Conservation (phyloP, 2,329 filamentous ascomycete genomes). For the Zarea fungicola region DNA sequence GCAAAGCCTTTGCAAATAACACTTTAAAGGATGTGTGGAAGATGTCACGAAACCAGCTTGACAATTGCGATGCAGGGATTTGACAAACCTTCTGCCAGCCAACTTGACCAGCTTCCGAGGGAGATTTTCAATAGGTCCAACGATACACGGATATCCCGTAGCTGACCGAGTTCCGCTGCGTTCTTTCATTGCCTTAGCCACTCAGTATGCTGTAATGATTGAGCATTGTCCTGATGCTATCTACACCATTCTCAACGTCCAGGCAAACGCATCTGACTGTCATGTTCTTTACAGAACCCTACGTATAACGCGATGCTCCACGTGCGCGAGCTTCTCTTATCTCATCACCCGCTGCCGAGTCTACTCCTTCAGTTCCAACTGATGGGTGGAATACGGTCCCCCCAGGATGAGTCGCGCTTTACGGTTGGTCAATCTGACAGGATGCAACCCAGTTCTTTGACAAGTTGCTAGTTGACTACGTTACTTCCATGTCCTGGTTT, state of each 20-base stretch:
- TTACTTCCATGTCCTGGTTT: background rate
- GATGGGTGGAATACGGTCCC: constrained; percentile 26
- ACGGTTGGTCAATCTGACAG: background rate
- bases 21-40: constrained; percentile 20
- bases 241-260: constrained; percentile 29
- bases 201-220: constrained; percentile 28
- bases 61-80: constrained; percentile 17
- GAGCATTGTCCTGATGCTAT: constrained; percentile 26
- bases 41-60: constrained; percentile 17
- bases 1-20: constrained; percentile 4
- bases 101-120: constrained; percentile 24
- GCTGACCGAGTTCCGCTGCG: constrained; percentile 29
- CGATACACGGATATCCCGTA: constrained; percentile 26
- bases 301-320: constrained; percentile 25
- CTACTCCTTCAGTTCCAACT: constrained; percentile 33
- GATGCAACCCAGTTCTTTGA: background rate
- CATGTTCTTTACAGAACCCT: constrained; percentile 29
- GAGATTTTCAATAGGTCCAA: constrained; percentile 26
- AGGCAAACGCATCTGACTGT: constrained; percentile 25
- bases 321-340: constrained; percentile 34
- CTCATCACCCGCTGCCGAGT: constrained; percentile 33
- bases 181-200: constrained; percentile 33
- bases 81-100: constrained; percentile 16
- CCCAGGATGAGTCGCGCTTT: constrained; percentile 11
- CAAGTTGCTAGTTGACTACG: background rate